Percentiles rank a stretch among this genome's conserved stretches.
phyloP scores from a whole-genome alignment of 805 yeast genomes.

The Metschnikowia rubicola region DNA sequence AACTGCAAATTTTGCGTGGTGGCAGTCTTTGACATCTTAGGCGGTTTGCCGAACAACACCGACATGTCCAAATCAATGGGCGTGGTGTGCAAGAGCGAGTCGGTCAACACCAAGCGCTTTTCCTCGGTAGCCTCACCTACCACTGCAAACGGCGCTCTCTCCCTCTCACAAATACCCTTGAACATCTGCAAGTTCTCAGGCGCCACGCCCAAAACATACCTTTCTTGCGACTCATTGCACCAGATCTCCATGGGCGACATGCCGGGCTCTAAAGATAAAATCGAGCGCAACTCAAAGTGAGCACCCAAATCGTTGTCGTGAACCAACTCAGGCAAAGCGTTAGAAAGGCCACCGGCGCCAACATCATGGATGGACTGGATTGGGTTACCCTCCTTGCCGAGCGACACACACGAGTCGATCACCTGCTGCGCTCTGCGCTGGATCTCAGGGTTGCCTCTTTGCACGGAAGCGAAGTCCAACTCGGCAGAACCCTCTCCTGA shows the following conservation, averaged over 20 bases:
- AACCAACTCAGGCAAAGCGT: slow-evolving; percentile 95
- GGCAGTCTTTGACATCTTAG: slow-evolving; percentile 84
- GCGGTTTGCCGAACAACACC: slow-evolving; percentile 93
- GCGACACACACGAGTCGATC: slow-evolving; percentile 86
- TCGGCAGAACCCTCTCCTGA: slow-evolving; percentile 96
- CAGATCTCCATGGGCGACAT: slow-evolving; percentile 99
- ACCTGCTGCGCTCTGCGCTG: slow-evolving; percentile 99
- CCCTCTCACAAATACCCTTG: slow-evolving; percentile 82
- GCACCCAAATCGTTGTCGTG: slow-evolving; percentile 98
- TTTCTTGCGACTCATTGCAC: slow-evolving; percentile 99
- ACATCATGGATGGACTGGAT: slow-evolving; percentile 97
- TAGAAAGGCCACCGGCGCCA: slow-evolving; percentile 98
- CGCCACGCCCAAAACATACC: slow-evolving; percentile 91
- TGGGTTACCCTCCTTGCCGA: slow-evolving; percentile 64
- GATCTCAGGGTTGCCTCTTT: slow-evolving; percentile 99
- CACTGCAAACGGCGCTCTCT: slow-evolving; percentile 93
- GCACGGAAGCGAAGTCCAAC: slow-evolving; percentile 97
- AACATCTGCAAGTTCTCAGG: slow-evolving; percentile 71
- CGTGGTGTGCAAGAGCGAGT: slow-evolving; percentile 68
- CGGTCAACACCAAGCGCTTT: slow-evolving; percentile 77
- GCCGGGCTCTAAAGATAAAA: slow-evolving; percentile 89
- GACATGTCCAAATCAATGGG: slow-evolving; percentile 97
- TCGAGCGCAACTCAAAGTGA: slow-evolving; percentile 82
- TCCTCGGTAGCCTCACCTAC: slow-evolving; percentile 93
- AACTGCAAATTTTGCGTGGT: slow-evolving; percentile 56